Conservation (phyloP, 2,329 filamentous ascomycete genomes). For the Diaporthe caulivora region DNA sequence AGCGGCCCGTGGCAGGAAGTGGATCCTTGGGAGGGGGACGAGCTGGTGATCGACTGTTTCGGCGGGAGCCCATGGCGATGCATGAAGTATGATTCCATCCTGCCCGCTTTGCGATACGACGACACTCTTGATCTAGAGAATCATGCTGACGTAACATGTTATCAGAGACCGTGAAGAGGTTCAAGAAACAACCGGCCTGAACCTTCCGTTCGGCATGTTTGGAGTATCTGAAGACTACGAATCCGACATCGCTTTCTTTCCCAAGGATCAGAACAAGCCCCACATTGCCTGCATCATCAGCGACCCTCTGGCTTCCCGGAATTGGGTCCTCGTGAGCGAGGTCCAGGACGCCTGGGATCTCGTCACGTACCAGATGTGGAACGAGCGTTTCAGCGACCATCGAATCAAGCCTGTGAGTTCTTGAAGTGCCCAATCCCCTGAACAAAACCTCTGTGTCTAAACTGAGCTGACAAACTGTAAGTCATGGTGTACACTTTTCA, state of each 20-base stretch:
- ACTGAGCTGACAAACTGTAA: neutral
- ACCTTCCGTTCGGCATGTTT: neutral
- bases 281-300: neutral
- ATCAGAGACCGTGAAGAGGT: neutral
- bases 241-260: neutral
- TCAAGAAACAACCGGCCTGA: neutral
- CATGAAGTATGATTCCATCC: neutral
- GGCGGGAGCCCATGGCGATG: neutral
- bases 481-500: slow-evolving; percentile 9
- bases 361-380: neutral
- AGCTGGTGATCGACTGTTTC: neutral
- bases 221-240: neutral
- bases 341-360: neutral
- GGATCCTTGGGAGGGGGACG: neutral
- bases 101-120: neutral
- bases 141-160: neutral
- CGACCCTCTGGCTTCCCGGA: neutral
- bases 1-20: neutral
- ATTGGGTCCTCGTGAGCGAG: neutral
- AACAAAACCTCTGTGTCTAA: neutral
- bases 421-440: fast-evolving
- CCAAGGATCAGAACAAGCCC: neutral
- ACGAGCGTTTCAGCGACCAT: neutral
- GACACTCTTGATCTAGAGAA: neutral
- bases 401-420: neutral